Conservation (phyloP, 2,329 filamentous ascomycete genomes). For the Dactylonectria estremocensis region DNA sequence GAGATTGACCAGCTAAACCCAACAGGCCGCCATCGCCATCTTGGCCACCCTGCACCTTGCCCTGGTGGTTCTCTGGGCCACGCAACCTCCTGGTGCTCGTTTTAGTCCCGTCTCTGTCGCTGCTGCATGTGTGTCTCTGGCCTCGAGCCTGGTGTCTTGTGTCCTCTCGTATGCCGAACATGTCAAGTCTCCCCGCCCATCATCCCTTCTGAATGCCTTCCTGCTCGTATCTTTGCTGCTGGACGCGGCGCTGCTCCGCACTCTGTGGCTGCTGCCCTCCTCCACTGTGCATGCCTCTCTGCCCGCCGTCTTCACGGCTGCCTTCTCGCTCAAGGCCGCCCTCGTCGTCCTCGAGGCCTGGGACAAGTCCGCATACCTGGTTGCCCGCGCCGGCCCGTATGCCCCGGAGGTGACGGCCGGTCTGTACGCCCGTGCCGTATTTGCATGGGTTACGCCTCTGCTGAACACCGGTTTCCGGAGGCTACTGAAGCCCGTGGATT, state of each 20-base stretch:
- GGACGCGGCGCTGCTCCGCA: conserved; percentile 54
- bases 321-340: conserved; percentile 54
- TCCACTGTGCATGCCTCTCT: conserved; percentile 44
- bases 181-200: conserved; percentile 51
- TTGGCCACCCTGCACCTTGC: conserved; percentile 53
- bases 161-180: conserved; percentile 54
- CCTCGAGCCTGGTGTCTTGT: conserved; percentile 51
- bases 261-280: conserved; percentile 51
- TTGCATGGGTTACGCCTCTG: conserved; percentile 58
- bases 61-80: conserved; percentile 53
- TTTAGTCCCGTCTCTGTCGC: conserved; percentile 50
- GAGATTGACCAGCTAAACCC: conserved; percentile 9
- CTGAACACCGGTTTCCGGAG: conserved; percentile 54
- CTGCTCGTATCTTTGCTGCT: conserved; percentile 53
- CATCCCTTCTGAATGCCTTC: conserved; percentile 53
- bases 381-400: conserved; percentile 46
- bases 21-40: conserved; percentile 42
- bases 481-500: conserved; percentile 53
- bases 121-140: conserved; percentile 52
- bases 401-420: conserved; percentile 58
- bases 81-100: conserved; percentile 29
- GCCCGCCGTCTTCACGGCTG: conserved; percentile 53
- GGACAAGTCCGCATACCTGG: conserved; percentile 55
- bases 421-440: conserved; percentile 55
- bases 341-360: conserved; percentile 57